Percentiles rank a stretch among this genome's conserved stretches.
phyloP scores from a whole-genome alignment of 2,329 filamentous ascomycete genomes.

The Sclerotiophoma versabilis region DNA sequence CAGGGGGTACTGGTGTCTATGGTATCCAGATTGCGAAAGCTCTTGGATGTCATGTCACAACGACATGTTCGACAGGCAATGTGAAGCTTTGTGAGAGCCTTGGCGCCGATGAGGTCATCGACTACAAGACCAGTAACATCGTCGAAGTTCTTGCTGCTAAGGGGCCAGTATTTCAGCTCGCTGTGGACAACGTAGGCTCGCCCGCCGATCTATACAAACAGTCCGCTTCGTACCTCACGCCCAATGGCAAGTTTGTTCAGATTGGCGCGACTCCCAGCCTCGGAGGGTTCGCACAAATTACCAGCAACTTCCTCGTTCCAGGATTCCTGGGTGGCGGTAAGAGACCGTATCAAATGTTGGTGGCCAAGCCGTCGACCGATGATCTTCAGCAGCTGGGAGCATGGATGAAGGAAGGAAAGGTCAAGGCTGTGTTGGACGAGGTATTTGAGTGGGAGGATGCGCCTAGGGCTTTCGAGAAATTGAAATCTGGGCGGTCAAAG shows the following conservation, averaged over 20 bases:
- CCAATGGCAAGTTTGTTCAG: conserved; percentile 57
- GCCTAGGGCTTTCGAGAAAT: conserved; percentile 63
- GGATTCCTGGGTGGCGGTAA: conserved; percentile 60
- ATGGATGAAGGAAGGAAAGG: conserved; percentile 66
- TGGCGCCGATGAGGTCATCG: conserved; percentile 69
- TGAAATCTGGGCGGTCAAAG: conserved; percentile 62
- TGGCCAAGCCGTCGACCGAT: conserved; percentile 50
- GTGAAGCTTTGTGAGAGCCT: conserved; percentile 63
- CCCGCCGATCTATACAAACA: conserved; percentile 61
- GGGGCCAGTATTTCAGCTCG: conserved; percentile 59
- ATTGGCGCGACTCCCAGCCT: conserved; percentile 28
- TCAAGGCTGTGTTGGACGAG: conserved; percentile 64
- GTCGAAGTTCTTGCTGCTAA: conserved; percentile 55
- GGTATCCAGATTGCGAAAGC: conserved; percentile 70
- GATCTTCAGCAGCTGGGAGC: conserved; percentile 59
- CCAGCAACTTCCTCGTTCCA: conserved; percentile 54
- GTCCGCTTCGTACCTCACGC: conserved; percentile 59
- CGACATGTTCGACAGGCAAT: conserved; percentile 66
- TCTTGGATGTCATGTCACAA: conserved; percentile 65
- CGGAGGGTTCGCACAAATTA: conserved; percentile 36
- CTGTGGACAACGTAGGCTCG: conserved; percentile 65
- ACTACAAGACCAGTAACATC: conserved; percentile 63
- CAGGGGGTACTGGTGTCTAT: conserved; percentile 67
- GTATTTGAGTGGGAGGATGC: conserved; percentile 64
- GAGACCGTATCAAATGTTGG: conserved; percentile 52